Evolutionary conservation across 495 filamentous ascomycete genomes (phyloP), one percentile per base, ranked within the genome.

Genomic region (Penicillium fimorum): DNA sequence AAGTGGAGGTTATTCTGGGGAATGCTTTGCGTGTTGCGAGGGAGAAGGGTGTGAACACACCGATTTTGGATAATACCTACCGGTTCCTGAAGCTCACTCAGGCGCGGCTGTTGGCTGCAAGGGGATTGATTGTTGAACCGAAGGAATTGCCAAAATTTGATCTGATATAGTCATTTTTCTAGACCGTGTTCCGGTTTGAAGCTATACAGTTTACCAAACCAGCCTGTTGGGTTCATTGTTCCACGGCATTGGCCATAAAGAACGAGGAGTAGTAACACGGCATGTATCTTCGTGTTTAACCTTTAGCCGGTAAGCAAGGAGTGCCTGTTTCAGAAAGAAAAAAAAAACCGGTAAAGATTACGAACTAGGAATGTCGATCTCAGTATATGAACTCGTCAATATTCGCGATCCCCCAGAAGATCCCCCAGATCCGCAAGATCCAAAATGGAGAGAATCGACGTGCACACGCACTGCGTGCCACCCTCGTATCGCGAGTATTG

Each of bases 401-500:
- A 20, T 44, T 24, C 25, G 5, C 12, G 8, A 22, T n/a, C 15
- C 35, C 35, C 35, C 15, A 12, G 5, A 5, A 38, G 7, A n/a
- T 17, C n/a, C 35, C 8, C 2, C 35, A 15, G 2, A 38, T 2
- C n/a, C 35, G 9, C 38, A 5, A 5, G 2, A 17, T 56, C 37
- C 3, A 46, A 32, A 48, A 66, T 66, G 60, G 62, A 63, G 41
- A 58, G 56, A 48, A 73, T 76, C 12, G 74, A 76, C 40, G 55
- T 67, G 1, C 74, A 76, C 55, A 58, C 67, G 4, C 74, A 76
- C 52, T 70, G 70, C 46, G 63, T 76, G 9, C 71, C 74, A 1
- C 56, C 61, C 0, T 46, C 53, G 20, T 79, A 75, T 47, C 65
- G 63, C 9, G 50, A 68, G 24, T 70, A 68, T 15, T 72, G 72